phyloP scores from a whole-genome alignment of 768 basidiomycete genomes.

The Kwoniella sp. region DNA sequence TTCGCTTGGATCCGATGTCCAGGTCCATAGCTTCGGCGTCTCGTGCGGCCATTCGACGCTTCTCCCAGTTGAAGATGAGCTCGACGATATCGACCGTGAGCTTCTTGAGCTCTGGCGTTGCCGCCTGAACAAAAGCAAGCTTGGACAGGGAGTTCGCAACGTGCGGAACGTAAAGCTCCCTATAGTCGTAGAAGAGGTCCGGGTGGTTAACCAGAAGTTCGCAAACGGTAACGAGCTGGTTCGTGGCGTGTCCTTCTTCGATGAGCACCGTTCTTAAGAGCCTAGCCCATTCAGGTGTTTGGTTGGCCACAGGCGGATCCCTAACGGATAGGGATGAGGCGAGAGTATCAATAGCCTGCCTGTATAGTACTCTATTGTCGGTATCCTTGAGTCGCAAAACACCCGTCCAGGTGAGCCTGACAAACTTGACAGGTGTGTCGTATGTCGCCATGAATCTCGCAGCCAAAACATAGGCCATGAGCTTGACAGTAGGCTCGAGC shows the following conservation, averaged over 20 bases:
- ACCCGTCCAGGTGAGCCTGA: conserved; percentile 83
- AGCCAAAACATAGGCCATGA: conserved; percentile 82
- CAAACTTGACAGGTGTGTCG: conserved; percentile 84
- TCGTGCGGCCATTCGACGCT: conserved; percentile 46
- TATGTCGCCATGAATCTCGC: conserved; percentile 88
- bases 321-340: conserved; percentile 70
- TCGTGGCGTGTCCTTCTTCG: conserved; percentile 71
- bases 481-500: conserved; percentile 86
- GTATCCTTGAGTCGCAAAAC: conserved; percentile 76
- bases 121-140: conserved; percentile 67
- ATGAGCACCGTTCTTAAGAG: conserved; percentile 76
- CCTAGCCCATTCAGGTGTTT: conserved; percentile 72
- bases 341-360: conserved; percentile 80
- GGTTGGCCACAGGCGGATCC: conserved; percentile 50
- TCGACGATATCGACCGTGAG: conserved; percentile 87
- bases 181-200: conserved; percentile 84
- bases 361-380: conserved; percentile 69
- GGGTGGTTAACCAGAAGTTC: conserved; percentile 88
- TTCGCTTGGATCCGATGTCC: conserved; percentile 40
- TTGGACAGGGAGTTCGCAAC: conserved; percentile 86
- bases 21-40: conserved; percentile 55
- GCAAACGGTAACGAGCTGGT: conserved; percentile 73
- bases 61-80: conserved; percentile 89
- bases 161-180: conserved; percentile 85
- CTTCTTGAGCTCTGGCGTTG: conserved; percentile 73